These are phyloP conservation scores for Trifolium repens DNA, from an alignment of 306 rosid species.

Conservation along the genomic window DNA sequence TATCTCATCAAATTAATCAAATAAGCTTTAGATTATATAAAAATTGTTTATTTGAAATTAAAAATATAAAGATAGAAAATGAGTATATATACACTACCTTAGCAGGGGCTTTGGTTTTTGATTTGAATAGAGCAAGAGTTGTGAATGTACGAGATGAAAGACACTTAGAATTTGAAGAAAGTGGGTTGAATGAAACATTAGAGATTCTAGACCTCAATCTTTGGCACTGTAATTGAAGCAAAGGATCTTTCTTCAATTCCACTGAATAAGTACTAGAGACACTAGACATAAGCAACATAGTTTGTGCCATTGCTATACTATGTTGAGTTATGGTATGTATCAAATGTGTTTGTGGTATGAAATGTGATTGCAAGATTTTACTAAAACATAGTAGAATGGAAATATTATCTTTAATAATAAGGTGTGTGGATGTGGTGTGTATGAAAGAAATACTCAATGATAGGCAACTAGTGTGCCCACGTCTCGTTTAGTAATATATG, in stretches of 20 bases:
- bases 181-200: constrained; percentile 53
- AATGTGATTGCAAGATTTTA: constrained; percentile 13
- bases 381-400: constrained; percentile 30
- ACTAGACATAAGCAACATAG: constrained; percentile 77
- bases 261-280: constrained; percentile 61
- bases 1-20: constrained; percentile 2
- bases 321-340: background rate
- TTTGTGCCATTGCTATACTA: constrained; percentile 72
- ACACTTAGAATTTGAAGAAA: constrained; percentile 41
- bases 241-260: constrained; percentile 62
- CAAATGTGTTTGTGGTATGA: background rate
- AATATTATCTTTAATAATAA: constrained; percentile 22
- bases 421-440: constrained; percentile 68
- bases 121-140: constrained; percentile 72
- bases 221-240: constrained; percentile 59
- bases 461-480: constrained; percentile 78
- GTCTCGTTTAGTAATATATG: constrained; percentile 48
- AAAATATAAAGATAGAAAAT: background rate
- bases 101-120: constrained; percentile 81
- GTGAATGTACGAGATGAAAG: constrained; percentile 49
- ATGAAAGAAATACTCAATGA: constrained; percentile 32
- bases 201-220: constrained; percentile 66
- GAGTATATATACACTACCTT: constrained; percentile 54
- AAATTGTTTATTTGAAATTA: background rate
- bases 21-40: background rate